Base-by-base conservation (phyloP, 2,329 filamentous ascomycete genomes). In the Penicillium polonicum region DNA sequence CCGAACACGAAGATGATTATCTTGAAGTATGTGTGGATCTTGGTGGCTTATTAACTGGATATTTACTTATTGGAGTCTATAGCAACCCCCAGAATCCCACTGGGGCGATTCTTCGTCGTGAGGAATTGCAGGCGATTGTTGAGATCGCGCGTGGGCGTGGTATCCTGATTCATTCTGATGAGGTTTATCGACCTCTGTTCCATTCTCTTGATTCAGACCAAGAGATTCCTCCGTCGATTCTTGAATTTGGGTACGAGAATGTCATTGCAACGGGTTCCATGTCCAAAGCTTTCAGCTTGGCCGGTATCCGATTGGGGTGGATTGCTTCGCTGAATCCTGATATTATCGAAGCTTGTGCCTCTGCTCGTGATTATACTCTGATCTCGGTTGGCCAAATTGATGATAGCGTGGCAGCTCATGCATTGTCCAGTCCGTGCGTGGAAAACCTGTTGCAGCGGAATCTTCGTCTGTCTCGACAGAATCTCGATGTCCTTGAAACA, bases 141-240 rank as follows among this genome's bases (percentile, higher is more conserved):
- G 79, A 82, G 5, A 75, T 92, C 48, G 89, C 89, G 4, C 77
- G 79, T 45, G 75, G 82, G 39, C 81, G 83, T 45, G 77, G 81
- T 57, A 85, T 94, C 57, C 84, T 83, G 55, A 77, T 95, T 55
- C 78, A 92, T 58, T 84, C 83, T 2, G 90, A 94, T 68, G 91
- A 95, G 75, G 91, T 93, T 25, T 95, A 93, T 72, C 82, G 88
- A 1, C 90, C 90, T 0, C 79, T 94, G 2, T 92, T 90, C 77
- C 89, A 92, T 71, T 81, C 82, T 54, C 81, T 81, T 5, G 68
- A 79, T 69, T 43, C 78, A 79, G 0, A 68, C 76, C 64, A 72
- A 9, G 79, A 79, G 23, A 79, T 80, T 52, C 87, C 82, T 3
- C 87, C 88, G 0, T 90, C 88, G 0, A 80, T 86, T n/a, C 79